These are phyloP conservation scores for Solanum infundibuliforme DNA, from an alignment of 257 asterid genomes.

Conservation along the genomic window DNA sequence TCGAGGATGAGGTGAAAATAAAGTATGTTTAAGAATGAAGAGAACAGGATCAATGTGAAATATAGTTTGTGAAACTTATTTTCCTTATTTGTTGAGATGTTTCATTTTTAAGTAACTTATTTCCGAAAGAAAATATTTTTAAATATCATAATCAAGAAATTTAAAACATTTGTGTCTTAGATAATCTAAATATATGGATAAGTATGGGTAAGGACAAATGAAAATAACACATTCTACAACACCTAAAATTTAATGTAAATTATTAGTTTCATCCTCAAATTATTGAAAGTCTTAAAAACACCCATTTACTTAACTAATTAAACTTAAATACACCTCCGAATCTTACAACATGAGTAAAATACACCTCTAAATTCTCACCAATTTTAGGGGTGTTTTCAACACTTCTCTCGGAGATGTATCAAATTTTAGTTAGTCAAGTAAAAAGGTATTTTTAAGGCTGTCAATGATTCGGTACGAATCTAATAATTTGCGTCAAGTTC, in stretches of 20 bases:
- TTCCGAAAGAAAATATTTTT: background rate
- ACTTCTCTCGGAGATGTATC: background rate
- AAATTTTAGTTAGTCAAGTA: background rate
- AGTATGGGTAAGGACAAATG: background rate
- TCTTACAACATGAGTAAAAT: background rate
- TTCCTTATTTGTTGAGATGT: background rate
- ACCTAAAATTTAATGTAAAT: background rate
- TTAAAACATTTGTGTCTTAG: background rate
- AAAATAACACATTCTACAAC: too few relatives aligned
- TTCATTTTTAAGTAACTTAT: background rate
- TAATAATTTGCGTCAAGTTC: too few relatives aligned
- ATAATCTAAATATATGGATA: background rate
- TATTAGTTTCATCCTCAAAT: background rate
- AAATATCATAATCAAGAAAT: background rate
- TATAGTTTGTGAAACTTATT: background rate
- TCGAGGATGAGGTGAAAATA: background rate
- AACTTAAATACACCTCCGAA: too few relatives aligned
- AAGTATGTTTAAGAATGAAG: background rate
- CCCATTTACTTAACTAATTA: too few relatives aligned
- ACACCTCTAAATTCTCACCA: too few relatives aligned
- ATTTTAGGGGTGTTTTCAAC: too few relatives aligned
- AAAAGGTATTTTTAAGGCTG: rapidly evolving
- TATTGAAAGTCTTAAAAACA: background rate
- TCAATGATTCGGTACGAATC: rapidly evolving
- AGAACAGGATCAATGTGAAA: background rate